Evolutionary conservation across 2,329 filamentous ascomycete species (phyloP).

Genomic region (Neopestalotiopsis sp.): DNA sequence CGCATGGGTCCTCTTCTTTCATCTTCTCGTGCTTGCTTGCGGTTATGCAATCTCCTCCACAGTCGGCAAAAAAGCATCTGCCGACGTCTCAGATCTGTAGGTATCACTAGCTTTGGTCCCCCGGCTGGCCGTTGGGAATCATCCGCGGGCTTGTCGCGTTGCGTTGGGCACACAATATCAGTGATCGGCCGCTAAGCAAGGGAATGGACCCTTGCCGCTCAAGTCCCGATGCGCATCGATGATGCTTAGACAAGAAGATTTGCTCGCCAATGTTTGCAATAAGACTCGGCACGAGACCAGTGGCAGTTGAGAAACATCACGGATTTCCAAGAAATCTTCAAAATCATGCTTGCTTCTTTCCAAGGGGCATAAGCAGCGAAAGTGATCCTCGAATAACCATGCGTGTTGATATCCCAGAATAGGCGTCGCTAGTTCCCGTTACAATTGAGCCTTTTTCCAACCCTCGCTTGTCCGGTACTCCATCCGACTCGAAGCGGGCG

Average conservation of each 20-base stretch:
- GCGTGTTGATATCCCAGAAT: background rate
- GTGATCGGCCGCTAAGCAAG: background rate
- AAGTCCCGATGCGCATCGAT: background rate
- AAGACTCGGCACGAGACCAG: background rate
- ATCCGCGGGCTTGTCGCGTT: background rate
- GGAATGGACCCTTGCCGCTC: background rate
- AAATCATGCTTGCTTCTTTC: background rate
- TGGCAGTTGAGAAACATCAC: background rate
- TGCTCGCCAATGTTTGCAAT: background rate
- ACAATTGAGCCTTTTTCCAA: background rate
- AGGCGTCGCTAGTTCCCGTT: background rate
- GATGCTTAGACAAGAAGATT: background rate
- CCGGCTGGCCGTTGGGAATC: background rate
- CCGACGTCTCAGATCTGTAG: background rate
- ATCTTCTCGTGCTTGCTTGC: background rate
- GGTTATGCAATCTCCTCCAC: background rate
- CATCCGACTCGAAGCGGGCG: background rate
- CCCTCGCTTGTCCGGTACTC: background rate
- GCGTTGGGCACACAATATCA: background rate
- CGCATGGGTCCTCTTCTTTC: background rate
- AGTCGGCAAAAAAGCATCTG: background rate
- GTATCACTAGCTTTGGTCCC: background rate
- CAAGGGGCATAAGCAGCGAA: background rate
- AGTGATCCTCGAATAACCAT: background rate
- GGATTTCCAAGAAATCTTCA: background rate